Base-by-base conservation (phyloP, 257 asterid genomes). In the Osmanthus fragrans region DNA sequence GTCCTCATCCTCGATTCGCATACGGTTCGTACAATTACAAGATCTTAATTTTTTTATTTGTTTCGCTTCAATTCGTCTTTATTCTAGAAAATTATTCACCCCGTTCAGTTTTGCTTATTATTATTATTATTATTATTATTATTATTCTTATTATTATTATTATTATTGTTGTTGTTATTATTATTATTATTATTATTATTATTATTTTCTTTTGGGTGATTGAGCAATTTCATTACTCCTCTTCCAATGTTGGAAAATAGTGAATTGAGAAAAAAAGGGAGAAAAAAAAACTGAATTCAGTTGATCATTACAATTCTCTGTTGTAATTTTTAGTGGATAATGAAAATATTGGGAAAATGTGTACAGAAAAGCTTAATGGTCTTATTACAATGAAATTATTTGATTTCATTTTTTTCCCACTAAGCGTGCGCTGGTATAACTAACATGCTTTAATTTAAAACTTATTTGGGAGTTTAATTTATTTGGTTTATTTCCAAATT, bases 1-100 rank as follows among this genome's bases (percentile, higher is more conserved):
- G 97, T 96, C 76, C 91, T 96, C 88, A 90, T 96, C 84, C 97
- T 96, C 80, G 99, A 96, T 86, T 86, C 97, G 68, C 77, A 76
- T 8, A 96, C 99, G 97, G 98, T 83, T 71, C 32, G 76, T 73
- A n/a, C 72, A 64, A 18, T 54, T 49, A 4, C 0, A 23, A 23
- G 8, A 5, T 27, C 2, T 23, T 66, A 15, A 4, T 40, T 21
- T 21, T 40, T 11, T n/a, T 34, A 16, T 60, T 33, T 5, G 40
- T 40, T 39, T 63, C 32, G 37, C 80, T 66, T 69, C 51, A 11
- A 19, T 30, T 15, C 30, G 4, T 56, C 25, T 40, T 18, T 9
- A 3, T 72, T 5, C 10, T 23, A 9, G 27, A 39, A 36, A 45
- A 29, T 56, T n/a, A 56, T 56, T 5, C 27, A 56, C 29, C 21